A percentile compares a stretch with the other conserved stretches of the same genome.
phyloP scores from a whole-genome alignment of 1,284 basidiomycete species.

The Mrakiaceae sp. region DNA sequence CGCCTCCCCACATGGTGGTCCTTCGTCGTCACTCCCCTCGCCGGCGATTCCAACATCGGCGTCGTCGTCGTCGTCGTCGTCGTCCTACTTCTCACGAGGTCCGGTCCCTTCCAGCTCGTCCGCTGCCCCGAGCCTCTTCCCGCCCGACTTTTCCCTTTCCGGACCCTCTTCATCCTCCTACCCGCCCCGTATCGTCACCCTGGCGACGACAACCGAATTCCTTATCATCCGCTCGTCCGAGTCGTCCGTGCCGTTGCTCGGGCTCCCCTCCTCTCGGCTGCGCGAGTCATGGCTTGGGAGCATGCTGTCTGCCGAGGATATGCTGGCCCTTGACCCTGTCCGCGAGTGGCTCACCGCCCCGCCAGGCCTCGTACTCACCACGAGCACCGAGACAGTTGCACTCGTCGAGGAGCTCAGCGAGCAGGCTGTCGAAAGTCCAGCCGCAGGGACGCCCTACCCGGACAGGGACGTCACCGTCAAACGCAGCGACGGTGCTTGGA shows the following conservation, averaged over 20 bases:
- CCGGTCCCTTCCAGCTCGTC: no score
- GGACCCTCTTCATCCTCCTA: no score
- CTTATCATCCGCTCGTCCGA: constrained; percentile 9
- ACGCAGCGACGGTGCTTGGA: neutral
- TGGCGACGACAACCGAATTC: constrained; percentile 11
- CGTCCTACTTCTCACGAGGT: no score
- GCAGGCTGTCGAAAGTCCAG: constrained; percentile 3
- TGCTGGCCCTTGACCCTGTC: constrained; percentile 5
- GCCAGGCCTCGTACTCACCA: constrained; percentile 2
- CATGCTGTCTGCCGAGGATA: constrained; percentile 7
- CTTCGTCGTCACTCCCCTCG: neutral
- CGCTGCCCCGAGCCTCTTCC: neutral
- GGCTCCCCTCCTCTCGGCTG: constrained; percentile 1
- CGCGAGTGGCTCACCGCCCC: constrained; percentile 6
- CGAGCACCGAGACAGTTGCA: neutral
- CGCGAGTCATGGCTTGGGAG: constrained; percentile 5
- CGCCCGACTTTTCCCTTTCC: neutral
- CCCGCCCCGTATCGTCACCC: neutral
- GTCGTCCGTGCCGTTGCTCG: constrained; percentile 6
- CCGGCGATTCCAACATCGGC: neutral
- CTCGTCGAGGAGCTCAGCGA: neutral
- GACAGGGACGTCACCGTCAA: constrained; percentile 6
- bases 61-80: neutral
- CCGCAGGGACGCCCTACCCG: constrained; percentile 7
- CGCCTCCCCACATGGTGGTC: no score